Evolutionary conservation across 2,329 filamentous ascomycete species (phyloP).

Genomic region (Tolypocladium guangdongense): DNA sequence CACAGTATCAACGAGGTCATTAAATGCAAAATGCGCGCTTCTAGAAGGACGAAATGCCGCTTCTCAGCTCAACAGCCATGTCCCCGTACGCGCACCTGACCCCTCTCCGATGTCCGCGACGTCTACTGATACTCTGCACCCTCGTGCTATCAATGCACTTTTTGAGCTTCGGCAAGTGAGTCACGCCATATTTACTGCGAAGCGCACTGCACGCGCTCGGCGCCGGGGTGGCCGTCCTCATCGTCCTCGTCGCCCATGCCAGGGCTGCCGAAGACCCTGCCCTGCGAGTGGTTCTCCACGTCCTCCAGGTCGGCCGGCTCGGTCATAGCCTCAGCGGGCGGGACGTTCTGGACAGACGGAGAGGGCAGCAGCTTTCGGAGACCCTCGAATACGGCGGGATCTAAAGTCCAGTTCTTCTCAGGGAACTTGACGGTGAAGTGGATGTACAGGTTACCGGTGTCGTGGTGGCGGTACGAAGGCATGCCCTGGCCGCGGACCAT

Average conservation of each 20-base stretch:
- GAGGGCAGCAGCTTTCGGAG: slow-evolving; percentile 80
- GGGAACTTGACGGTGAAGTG: slow-evolving; percentile 98
- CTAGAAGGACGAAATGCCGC: slow-evolving; percentile 3
- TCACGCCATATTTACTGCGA: slow-evolving; percentile 54
- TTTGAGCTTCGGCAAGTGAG: background rate
- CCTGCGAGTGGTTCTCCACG: slow-evolving; percentile 56
- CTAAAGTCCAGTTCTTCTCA: slow-evolving; percentile 57
- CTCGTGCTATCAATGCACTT: background rate
- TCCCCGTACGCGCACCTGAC: slow-evolving; percentile 9
- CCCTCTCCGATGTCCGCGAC: background rate
- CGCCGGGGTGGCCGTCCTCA: slow-evolving; percentile 62
- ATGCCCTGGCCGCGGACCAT: slow-evolving; percentile 95
- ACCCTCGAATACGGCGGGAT: slow-evolving; percentile 60
- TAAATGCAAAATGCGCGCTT: slow-evolving; percentile 5
- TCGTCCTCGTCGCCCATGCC: slow-evolving; percentile 63
- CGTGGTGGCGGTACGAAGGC: slow-evolving; percentile 91
- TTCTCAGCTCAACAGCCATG: slow-evolving; percentile 4
- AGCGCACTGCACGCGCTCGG: slow-evolving; percentile 75
- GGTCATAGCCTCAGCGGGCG: slow-evolving; percentile 78
- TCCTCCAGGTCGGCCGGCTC: slow-evolving; percentile 84
- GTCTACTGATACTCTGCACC: background rate
- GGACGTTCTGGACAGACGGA: slow-evolving; percentile 48
- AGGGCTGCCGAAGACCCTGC: slow-evolving; percentile 56
- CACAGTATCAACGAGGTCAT: slow-evolving; percentile 10
- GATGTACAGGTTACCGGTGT: slow-evolving; percentile 91